Base-by-base conservation (phyloP, 768 basidiomycete species). In the Pleurotus pulmonarius region DNA sequence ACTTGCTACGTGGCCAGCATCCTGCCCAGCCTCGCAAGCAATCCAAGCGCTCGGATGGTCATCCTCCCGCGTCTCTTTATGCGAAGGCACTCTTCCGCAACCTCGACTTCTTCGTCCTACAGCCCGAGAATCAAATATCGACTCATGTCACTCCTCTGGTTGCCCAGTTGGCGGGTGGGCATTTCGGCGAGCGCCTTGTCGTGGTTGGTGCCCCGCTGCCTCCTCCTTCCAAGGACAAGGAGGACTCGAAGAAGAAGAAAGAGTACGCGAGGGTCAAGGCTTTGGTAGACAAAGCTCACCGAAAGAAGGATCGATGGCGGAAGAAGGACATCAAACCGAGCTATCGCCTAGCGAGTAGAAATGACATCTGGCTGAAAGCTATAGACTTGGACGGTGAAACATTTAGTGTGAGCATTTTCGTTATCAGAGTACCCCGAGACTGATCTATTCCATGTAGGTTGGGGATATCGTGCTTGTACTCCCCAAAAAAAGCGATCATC, bases 141-240 rank as follows among this genome's bases (percentile, higher is more conserved):
- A 89, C 87, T 0, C 80, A 81, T 46, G 86, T 91, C 6, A 90
- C 88, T 0, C 82, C 83, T 0, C 71, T 75, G 16, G 83, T 91
- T 44, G 76, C 75, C 4, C 62, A 69, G 7, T 67, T 90, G 6
- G 81, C 86, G 0, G 29, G 64, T 6, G 76, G 78, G 0, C 73
- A 80, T 0, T 83, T 89, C 49, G 74, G 72, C 20, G 88, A 88
- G 58, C 67, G 70, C 1, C 66, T 90, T 3, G 57, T 68, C 5
- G 79, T 89, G 1, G 67, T 89, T 6, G 89, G 82, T 3, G 70
- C 76, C 0, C 74, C 61, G 0, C 79, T 76, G 1, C 60, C 60
- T 1, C 64, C 62, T 1, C 60, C 63, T 2, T 63, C 72, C 24
- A 69, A 69, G 56, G n/a, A 51, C 26, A 34, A 15, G 26, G 12